These are phyloP conservation scores for Pyricularia pennisetigena DNA, from an alignment of 2,329 filamentous ascomycete genomes.

Conservation along the genomic window DNA sequence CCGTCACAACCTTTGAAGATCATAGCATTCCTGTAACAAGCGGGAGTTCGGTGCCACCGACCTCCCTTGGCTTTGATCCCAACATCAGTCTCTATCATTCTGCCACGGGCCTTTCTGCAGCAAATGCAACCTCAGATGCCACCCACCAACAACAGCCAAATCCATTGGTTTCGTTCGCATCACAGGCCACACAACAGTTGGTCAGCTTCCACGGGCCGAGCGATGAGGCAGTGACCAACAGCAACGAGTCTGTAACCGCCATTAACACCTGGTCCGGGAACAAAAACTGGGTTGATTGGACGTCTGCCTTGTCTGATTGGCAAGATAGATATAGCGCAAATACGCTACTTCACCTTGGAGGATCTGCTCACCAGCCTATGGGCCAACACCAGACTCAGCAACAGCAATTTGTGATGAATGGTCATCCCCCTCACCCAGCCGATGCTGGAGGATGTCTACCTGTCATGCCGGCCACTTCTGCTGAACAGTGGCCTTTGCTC, in stretches of 20 bases:
- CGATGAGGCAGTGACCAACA: neutral
- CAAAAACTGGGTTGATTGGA: constrained; percentile 46
- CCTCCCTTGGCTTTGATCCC: neutral
- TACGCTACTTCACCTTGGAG: constrained; percentile 36
- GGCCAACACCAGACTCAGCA: neutral
- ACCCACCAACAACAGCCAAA: constrained; percentile 15
- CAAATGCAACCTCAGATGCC: neutral
- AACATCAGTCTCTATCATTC: neutral
- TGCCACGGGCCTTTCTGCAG: neutral
- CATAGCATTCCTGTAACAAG: neutral
- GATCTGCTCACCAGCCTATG: neutral
- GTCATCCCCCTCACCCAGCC: neutral
- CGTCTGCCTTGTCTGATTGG: constrained; percentile 36
- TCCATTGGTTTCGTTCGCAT: constrained; percentile 28
- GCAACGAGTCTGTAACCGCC: neutral
- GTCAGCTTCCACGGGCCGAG: constrained; percentile 4
- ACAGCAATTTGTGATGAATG: neutral
- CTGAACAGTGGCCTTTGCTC: constrained; percentile 4
- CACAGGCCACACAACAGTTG: constrained; percentile 27
- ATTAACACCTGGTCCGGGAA: constrained; percentile 19
- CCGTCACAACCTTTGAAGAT: neutral
- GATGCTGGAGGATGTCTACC: neutral
- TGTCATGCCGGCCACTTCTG: neutral
- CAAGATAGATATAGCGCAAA: constrained; percentile 40
- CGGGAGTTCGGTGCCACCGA: neutral